Evolutionary conservation across 2,329 filamentous ascomycete species (phyloP), one percentile per base, ranked within the genome.

Genomic region (Alternaria sp.): DNA sequence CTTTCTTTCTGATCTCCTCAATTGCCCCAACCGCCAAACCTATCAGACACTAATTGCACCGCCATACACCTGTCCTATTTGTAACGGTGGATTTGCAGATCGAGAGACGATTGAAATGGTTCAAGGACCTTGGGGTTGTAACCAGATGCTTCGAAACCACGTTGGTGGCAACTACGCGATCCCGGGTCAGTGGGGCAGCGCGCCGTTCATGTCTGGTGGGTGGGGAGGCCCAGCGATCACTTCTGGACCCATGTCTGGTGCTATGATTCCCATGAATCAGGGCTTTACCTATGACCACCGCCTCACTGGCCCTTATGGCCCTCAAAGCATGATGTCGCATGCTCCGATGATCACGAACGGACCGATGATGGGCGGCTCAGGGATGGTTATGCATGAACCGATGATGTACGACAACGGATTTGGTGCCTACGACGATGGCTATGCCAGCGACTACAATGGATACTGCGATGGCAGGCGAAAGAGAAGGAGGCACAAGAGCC

Each of bases 1-100:
- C 6, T 74, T 74, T 32, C 72, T 75, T 40, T 74, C 73, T 23
- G 79, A 84, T 58, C 77, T 84, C 17, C 66, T 81, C 40, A 81
- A 69, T 61, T 84, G 82, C 65, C 79, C 79, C 9, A 67, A 77
- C 57, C 81, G 81, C 54, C 67, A 74, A 28, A 74, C 70, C 10
- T 68, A 69, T 44, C 68, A 74, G 44, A 69, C 69, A n/a, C 59
- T 73, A 32, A 63, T 76, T 25, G 74, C 74, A 21, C 74, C 74
- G 23, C 64, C 74, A 2, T 65, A 69, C 47, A 65, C 69, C 19
- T 78, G 75, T 59, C 75, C 74, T 11, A 62, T 65, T 28, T 79
- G 76, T 54, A 71, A 77, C 46, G 61, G 70, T 21, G 70, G 73
- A 8, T 73, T 74, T 56, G 67, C 69, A 55, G 70, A 77, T 50